Evolutionary conservation across 139 green algal genomes (phyloP).

Genomic region (Ostreobium quekettii): DNA sequence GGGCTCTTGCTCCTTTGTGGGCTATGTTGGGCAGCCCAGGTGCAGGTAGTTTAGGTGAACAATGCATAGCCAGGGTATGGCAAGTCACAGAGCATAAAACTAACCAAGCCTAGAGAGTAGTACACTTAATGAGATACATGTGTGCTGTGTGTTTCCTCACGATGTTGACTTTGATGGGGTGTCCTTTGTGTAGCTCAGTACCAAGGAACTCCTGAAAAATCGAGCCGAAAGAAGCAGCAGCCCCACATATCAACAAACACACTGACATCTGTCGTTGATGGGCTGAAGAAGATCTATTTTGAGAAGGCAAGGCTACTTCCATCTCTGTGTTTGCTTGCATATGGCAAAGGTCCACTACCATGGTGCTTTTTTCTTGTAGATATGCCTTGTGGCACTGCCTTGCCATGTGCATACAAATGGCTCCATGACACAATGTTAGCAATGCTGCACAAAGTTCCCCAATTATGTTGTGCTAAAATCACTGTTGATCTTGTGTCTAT

Average conservation of each 20-base stretch:
- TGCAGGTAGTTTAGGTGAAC: too few species aligned
- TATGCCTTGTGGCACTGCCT: background rate
- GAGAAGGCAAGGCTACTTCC: slow-evolving; percentile 71
- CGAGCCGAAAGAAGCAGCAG: slow-evolving; percentile 26
- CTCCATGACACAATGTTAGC: too few species aligned
- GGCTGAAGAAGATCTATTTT: slow-evolving; percentile 88
- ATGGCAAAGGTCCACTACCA: too few species aligned
- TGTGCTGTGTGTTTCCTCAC: slow-evolving; percentile 3
- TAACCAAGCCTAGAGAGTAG: slow-evolving; percentile 9
- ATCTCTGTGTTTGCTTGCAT: too few species aligned
- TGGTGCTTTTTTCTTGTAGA: background rate
- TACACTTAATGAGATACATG: slow-evolving; percentile 12
- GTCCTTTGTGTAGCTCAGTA: too few species aligned
- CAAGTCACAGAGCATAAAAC: background rate
- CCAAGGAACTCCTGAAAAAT: background rate
- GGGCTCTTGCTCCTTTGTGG: too few species aligned
- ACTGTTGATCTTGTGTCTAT: too few species aligned
- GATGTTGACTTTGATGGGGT: too few species aligned
- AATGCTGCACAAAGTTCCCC: too few species aligned
- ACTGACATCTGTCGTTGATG: slow-evolving; percentile 84
- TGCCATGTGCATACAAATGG: too few species aligned
- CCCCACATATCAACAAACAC: slow-evolving; percentile 48
- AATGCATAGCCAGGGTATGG: background rate
- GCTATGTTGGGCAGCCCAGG: too few species aligned
- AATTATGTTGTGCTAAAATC: too few species aligned